These are phyloP conservation scores for Monosporozyma aerobia DNA, from an alignment of 805 yeast species.

Conservation along the genomic window DNA sequence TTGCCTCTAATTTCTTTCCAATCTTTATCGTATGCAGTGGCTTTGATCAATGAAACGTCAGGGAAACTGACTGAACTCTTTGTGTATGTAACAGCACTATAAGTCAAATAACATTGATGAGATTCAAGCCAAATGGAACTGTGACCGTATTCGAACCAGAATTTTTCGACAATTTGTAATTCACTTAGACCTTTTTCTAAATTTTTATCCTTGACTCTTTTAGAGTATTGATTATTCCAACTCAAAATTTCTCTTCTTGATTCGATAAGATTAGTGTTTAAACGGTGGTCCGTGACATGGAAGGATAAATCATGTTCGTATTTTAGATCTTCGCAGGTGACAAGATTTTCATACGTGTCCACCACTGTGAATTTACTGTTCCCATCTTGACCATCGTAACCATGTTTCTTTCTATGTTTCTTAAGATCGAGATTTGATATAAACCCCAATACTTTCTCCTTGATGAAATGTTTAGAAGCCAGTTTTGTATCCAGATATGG, in stretches of 20 bases:
- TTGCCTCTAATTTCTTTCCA: slow-evolving; percentile 9
- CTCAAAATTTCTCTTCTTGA: slow-evolving; percentile 4
- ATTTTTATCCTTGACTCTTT: slow-evolving; percentile 1
- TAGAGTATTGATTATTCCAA: background rate
- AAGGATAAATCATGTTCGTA: slow-evolving; percentile 4
- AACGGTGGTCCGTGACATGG: background rate
- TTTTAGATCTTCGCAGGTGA: slow-evolving; percentile 5
- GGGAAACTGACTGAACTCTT: slow-evolving; percentile 9
- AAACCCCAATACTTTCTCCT: slow-evolving; percentile 5
- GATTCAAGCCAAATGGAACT: slow-evolving; percentile 32
- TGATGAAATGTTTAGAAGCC: slow-evolving; percentile 2
- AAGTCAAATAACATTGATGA: slow-evolving; percentile 39
- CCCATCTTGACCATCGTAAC: background rate
- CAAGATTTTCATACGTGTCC: slow-evolving; percentile 3
- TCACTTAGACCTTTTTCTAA: slow-evolving; percentile 6
- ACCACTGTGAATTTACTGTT: background rate
- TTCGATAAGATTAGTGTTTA: slow-evolving; percentile 2
- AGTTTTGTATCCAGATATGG: slow-evolving; percentile 6
- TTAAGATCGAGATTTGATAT: slow-evolving; percentile 10
- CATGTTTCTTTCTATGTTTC: background rate
- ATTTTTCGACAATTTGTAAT: slow-evolving; percentile 5
- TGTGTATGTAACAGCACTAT: slow-evolving; percentile 34
- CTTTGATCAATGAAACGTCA: slow-evolving; percentile 28
- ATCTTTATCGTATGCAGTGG: slow-evolving; percentile 9
- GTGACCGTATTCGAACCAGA: slow-evolving; percentile 28